Evolutionary conservation across 1,284 basidiomycete species (phyloP).

Genomic region (Leccinum solheimii): DNA sequence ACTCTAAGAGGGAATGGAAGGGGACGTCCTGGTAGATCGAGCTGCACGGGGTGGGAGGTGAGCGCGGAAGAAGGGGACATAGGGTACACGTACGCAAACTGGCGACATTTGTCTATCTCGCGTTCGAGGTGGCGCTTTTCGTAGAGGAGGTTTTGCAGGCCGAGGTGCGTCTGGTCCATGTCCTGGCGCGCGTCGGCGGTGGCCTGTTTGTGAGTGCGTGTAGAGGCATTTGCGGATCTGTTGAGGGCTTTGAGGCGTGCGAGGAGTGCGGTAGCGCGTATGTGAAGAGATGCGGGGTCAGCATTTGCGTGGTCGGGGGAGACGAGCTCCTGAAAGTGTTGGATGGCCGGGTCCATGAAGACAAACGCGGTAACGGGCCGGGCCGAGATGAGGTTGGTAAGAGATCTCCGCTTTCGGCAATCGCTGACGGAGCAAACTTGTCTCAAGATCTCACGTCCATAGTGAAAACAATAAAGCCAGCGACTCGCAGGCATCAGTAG

Average conservation of each 20-base stretch:
- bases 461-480: constrained; percentile 24
- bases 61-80: not conserved
- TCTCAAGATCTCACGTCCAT: constrained; percentile 26
- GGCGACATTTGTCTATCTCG: constrained; percentile 84
- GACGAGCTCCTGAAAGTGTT: constrained; percentile 62
- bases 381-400: constrained; percentile 8
- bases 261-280: constrained; percentile 70
- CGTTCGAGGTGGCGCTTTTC: constrained; percentile 82
- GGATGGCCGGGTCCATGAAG: constrained; percentile 48
- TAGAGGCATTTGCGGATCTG: constrained; percentile 67
- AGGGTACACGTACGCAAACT: constrained; percentile 69
- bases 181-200: constrained; percentile 74
- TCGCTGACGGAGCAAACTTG: constrained; percentile 19
- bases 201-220: constrained; percentile 66
- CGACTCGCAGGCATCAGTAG: not conserved
- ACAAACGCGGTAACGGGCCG: constrained; percentile 9
- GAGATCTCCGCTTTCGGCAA: constrained; percentile 9
- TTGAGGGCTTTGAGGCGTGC: constrained; percentile 74
- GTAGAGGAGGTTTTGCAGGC: constrained; percentile 78
- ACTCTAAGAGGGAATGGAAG: constrained; percentile 66
- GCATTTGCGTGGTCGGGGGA: constrained; percentile 42
- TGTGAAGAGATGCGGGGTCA: constrained; percentile 55
- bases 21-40: constrained; percentile 82
- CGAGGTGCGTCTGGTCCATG: constrained; percentile 82
- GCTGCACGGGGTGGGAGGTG: constrained; percentile 37